Percentiles rank a stretch among this genome's conserved stretches.
These are phyloP conservation scores for Nakazawaea siamensis DNA, from an alignment of 805 yeast species.

Conservation along the genomic window DNA sequence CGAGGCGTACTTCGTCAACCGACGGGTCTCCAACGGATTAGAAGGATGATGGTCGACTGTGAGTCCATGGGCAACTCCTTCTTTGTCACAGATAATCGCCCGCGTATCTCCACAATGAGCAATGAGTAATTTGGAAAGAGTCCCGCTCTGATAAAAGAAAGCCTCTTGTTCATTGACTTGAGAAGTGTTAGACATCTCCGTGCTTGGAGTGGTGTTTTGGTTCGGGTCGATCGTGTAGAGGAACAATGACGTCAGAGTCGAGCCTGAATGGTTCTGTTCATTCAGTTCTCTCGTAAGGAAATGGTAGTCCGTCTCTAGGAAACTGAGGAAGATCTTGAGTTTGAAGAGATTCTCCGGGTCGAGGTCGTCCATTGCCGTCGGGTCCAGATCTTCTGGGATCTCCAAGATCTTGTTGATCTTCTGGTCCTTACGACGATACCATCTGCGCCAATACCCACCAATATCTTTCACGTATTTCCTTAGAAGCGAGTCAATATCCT, in stretches of 20 bases:
- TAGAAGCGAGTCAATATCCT: slow-evolving; percentile 31
- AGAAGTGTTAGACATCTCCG: not conserved
- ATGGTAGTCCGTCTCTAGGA: slow-evolving; percentile 56
- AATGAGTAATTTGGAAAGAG: slow-evolving; percentile 59
- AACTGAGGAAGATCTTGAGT: slow-evolving; percentile 55
- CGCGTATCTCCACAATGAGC: slow-evolving; percentile 94
- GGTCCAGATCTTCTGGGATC: slow-evolving; percentile 6
- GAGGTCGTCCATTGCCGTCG: slow-evolving; percentile 7
- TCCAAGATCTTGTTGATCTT: slow-evolving; percentile 12
- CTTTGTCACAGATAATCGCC: slow-evolving; percentile 73
- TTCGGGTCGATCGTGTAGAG: slow-evolving; percentile 23
- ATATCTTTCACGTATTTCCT: slow-evolving; percentile 48
- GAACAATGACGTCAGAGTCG: slow-evolving; percentile 27
- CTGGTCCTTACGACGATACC: slow-evolving; percentile 41
- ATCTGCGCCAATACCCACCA: slow-evolving; percentile 82
- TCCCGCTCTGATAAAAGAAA: slow-evolving; percentile 57
- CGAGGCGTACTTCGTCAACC: slow-evolving; percentile 59
- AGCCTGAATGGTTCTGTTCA: slow-evolving; percentile 22
- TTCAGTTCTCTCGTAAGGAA: slow-evolving; percentile 31
- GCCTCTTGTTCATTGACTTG: slow-evolving; percentile 17
- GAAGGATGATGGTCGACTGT: slow-evolving; percentile 85
- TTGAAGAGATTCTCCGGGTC: slow-evolving; percentile 45
- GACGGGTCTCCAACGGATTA: slow-evolving; percentile 64
- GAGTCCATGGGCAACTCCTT: slow-evolving; percentile 72
- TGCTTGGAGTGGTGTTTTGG: slow-evolving; percentile 15